Base-by-base conservation (phyloP, 2,329 filamentous ascomycete genomes). In the Cyphellophora attinorum region DNA sequence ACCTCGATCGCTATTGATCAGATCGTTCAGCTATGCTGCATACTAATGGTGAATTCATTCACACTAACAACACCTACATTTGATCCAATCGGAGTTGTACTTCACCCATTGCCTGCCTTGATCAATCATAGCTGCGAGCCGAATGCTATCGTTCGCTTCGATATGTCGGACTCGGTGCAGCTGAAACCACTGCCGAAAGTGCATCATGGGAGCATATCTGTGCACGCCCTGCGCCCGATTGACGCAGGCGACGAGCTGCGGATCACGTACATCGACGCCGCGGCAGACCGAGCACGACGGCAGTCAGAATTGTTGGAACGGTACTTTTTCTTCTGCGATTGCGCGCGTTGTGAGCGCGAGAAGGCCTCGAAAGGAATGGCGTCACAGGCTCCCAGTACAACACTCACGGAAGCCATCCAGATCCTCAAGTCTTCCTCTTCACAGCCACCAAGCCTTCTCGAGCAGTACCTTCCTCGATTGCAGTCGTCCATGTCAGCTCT, bases 61-160 rank as follows among this genome's bases (percentile, higher is more conserved):
- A 74, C 73, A 5, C 56, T 79, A 3, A 68, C 70, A 12, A 72
- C 64, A 3, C 62, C 67, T 4, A 60, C 67, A 11, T 65, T 70
- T 31, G 74, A 77, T 44, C 67, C 70, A 1, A 55, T 79, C 14
- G 76, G 76, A 2, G 56, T 77, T n/a, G 68, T 67, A 21, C 50
- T 79, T 11, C 70, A 78, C 40, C 70, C 73, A 0, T 58, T 64
- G 12, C 59, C 70, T 2, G 62, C 69, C 17, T 55, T 67, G 11
- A 60, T 74, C 28, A 80, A 80, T 41, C 76, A 81, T 50, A 76
- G 71, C 11, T 80, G 76, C 49, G 61, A 68, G 15, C 72, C 72
- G 3, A 80, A 79, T 44, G 65, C 70, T 3, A 64, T 65, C 18
- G 62, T 76, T 12, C 61, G 70, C 10, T 76, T 77, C 55, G 70